A percentile compares a stretch with the other conserved stretches of the same genome.
phyloP scores from a whole-genome alignment of 495 filamentous ascomycete genomes.

The Penicillium riverlandense region DNA sequence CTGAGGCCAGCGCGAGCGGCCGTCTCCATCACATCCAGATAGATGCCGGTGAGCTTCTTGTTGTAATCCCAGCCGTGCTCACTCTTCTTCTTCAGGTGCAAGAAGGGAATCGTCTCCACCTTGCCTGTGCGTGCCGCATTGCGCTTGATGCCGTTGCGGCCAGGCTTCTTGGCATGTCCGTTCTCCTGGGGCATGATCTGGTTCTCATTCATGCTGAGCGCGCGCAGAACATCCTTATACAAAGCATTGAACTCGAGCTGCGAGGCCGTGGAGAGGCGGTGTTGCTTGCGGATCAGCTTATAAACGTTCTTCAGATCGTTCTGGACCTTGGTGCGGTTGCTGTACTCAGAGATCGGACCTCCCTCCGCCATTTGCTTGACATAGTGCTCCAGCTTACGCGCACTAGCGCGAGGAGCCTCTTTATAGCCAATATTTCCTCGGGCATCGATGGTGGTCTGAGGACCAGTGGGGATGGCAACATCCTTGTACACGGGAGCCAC shows the following conservation, averaged over 20 bases:
- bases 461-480: constrained; percentile 84
- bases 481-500: constrained; percentile 89
- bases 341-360: constrained; percentile 96
- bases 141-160: constrained; percentile 47
- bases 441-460: constrained; percentile 81
- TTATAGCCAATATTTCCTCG: constrained; percentile 84
- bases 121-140: constrained; percentile 70
- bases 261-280: constrained; percentile 89
- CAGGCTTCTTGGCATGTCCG: constrained; percentile 56
- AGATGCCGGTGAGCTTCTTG: constrained; percentile 90
- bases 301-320: constrained; percentile 90
- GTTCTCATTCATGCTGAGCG: constrained; percentile 91
- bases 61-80: constrained; percentile 97
- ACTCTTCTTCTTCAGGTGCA: constrained; percentile 92
- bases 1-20: constrained; percentile 81
- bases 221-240: constrained; percentile 88
- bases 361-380: constrained; percentile 98
- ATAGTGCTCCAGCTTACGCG: constrained; percentile 96
- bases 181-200: constrained; percentile 89
- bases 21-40: constrained; percentile 83
- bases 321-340: constrained; percentile 95
- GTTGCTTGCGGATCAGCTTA: constrained; percentile 95
- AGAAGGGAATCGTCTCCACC: constrained; percentile 94
- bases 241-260: constrained; percentile 91
- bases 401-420: constrained; percentile 80